A percentile compares a stretch with the other conserved stretches of the same genome.
phyloP scores from a whole-genome alignment of 805 yeast species.

The Lachancea kluyveri region DNA sequence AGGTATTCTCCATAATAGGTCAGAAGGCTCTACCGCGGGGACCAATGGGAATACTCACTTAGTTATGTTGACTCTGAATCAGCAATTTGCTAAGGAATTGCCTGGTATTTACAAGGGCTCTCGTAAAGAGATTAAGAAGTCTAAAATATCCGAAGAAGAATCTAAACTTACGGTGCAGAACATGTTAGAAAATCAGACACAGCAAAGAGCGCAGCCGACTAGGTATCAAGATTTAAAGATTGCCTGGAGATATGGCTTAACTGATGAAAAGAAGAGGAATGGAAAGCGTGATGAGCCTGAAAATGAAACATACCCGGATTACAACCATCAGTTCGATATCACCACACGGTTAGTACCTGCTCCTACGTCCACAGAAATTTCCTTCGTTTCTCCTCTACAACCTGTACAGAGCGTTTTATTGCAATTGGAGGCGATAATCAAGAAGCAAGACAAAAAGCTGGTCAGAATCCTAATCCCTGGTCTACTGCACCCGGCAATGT shows the following conservation, averaged over 20 bases:
- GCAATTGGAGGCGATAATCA: conserved; percentile 40
- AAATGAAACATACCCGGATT: conserved; percentile 43
- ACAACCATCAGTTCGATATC: conserved; percentile 66
- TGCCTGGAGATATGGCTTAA: conserved; percentile 87
- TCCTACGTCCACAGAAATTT: conserved; percentile 55
- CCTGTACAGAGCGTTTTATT: conserved; percentile 27
- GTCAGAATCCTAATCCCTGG: conserved; percentile 69
- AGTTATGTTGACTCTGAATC: conserved; percentile 54
- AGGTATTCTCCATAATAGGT: conserved; percentile 62
- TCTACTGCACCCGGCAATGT: conserved; percentile 73
- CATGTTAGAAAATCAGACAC: conserved; percentile 34
- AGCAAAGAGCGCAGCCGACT: conserved; percentile 9
- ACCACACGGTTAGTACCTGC: conserved; percentile 65
- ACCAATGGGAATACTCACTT: conserved; percentile 46
- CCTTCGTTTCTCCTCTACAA: conserved; percentile 41
- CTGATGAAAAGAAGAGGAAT: conserved; percentile 27
- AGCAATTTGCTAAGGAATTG: conserved; percentile 57
- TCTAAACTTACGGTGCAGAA: conserved; percentile 64
- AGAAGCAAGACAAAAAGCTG: conserved; percentile 39
- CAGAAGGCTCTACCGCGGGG: conserved; percentile 25
- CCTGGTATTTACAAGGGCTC: conserved; percentile 76
- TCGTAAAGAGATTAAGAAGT: conserved; percentile 57
- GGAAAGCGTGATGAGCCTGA: conserved; percentile 12
- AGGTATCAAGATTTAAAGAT: conserved; percentile 57
- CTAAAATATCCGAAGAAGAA: conserved; percentile 49